These are phyloP conservation scores for Macrotyloma uniflorum DNA, from an alignment of 306 rosid genomes.

Conservation along the genomic window DNA sequence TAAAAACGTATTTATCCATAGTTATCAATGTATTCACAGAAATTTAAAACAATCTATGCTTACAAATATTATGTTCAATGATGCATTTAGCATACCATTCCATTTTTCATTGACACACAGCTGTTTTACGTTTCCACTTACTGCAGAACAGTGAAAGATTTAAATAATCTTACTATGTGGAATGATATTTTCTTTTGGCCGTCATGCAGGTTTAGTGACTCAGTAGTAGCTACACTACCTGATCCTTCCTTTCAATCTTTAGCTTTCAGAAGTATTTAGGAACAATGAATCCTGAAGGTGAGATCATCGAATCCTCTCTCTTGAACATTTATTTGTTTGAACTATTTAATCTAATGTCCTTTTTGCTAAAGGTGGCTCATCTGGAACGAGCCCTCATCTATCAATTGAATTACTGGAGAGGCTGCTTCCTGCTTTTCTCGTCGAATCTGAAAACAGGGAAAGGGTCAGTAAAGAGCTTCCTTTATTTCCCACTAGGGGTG, in stretches of 20 bases:
- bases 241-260: neutral
- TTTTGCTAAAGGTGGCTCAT: constrained; percentile 2
- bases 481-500: neutral
- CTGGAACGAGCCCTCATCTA: neutral
- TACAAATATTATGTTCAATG: too few species aligned
- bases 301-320: neutral
- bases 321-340: neutral
- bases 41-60: too few species aligned
- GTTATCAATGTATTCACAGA: too few species aligned
- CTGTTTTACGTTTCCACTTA: neutral
- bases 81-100: too few species aligned
- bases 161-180: neutral
- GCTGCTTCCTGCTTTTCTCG: neutral
- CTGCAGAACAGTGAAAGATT: too few species aligned
- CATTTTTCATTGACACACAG: too few species aligned
- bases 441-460: neutral
- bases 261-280: neutral
- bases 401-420: neutral
- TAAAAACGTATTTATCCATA: too few species aligned
- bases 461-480: neutral
- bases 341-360: neutral
- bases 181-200: neutral
- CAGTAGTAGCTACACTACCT: neutral
- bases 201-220: neutral
- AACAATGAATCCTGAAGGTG: constrained; percentile 34